Conservation (phyloP, 192 early-diverging fungal genomes). For the Coemansia sp. region DNA sequence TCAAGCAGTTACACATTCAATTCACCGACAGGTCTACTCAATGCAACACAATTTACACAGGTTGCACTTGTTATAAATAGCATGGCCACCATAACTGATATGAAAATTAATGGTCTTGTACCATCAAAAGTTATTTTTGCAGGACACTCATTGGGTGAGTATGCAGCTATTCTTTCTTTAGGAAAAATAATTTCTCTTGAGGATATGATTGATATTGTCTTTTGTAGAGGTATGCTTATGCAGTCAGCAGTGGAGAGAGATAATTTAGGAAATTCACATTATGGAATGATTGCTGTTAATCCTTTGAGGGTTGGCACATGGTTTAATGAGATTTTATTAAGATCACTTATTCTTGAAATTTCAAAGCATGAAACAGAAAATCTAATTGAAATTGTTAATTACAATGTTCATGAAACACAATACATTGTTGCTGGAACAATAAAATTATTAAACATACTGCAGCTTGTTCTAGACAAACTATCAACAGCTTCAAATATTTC, state of each 20-base stretch:
- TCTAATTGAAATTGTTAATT: constrained; percentile 73
- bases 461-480: constrained; percentile 80
- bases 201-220: too few relatives aligned
- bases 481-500: constrained; percentile 33
- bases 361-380: constrained; percentile 56
- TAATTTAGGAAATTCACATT: constrained; percentile 73
- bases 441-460: constrained; percentile 72
- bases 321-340: constrained; percentile 70
- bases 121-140: constrained; percentile 59
- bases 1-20: constrained; percentile 80
- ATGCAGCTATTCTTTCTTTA: constrained; percentile 77
- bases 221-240: too few relatives aligned
- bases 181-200: constrained; percentile 71
- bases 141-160: constrained; percentile 69
- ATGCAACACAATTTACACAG: constrained; percentile 94
- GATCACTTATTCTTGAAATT: constrained; percentile 63
- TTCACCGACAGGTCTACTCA: constrained; percentile 76
- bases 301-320: constrained; percentile 76
- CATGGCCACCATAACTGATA: constrained; percentile 87
- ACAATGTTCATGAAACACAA: constrained; percentile 92
- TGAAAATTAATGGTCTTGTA: constrained; percentile 80
- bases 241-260: constrained; percentile 73
- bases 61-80: constrained; percentile 29
- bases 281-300: constrained; percentile 93
- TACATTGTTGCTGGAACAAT: constrained; percentile 90